These are phyloP conservation scores for Aspergillus glaucus DNA, from an alignment of 2,329 filamentous ascomycete genomes.

Conservation along the genomic window DNA sequence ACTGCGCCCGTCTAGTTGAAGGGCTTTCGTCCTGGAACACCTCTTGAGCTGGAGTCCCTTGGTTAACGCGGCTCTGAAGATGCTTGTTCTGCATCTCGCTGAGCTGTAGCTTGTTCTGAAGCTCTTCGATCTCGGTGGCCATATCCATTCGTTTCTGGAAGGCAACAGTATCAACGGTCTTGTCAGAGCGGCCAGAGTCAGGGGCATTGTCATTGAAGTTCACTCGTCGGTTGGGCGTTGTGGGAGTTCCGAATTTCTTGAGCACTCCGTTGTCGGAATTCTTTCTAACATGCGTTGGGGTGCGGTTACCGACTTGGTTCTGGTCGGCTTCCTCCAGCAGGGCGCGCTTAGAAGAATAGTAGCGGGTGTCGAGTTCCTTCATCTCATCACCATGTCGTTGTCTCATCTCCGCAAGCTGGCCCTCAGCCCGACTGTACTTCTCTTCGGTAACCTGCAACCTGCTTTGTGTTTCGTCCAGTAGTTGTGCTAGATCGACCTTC, in stretches of 20 bases:
- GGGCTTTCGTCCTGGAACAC: constrained; percentile 67
- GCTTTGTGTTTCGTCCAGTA: constrained; percentile 82
- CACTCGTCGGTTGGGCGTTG: constrained; percentile 70
- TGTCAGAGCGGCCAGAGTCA: constrained; percentile 78
- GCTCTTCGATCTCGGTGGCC: constrained; percentile 80
- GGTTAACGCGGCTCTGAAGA: constrained; percentile 78
- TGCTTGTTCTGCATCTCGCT: constrained; percentile 93
- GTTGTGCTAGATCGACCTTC: constrained; percentile 70
- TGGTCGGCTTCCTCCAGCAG: constrained; percentile 81
- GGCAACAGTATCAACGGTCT: constrained; percentile 73
- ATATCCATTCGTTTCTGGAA: constrained; percentile 88
- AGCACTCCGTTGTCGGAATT: constrained; percentile 48
- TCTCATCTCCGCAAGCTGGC: constrained; percentile 71
- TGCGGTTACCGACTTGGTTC: constrained; percentile 69
- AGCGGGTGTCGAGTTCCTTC: constrained; percentile 56
- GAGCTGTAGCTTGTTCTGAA: constrained; percentile 90
- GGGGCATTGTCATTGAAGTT: constrained; percentile 57
- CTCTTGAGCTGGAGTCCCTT: constrained; percentile 57
- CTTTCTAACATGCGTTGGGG: constrained; percentile 64
- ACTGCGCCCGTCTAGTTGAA: constrained; percentile 73
- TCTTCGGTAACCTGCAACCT: constrained; percentile 78
- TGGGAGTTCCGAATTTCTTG: constrained; percentile 64
- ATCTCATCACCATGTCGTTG: constrained; percentile 66
- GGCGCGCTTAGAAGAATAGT: constrained; percentile 61
- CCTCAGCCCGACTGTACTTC: constrained; percentile 73